These are phyloP conservation scores for Setomelanomma holmii DNA, from an alignment of 2,329 filamentous ascomycete genomes.

Conservation along the genomic window DNA sequence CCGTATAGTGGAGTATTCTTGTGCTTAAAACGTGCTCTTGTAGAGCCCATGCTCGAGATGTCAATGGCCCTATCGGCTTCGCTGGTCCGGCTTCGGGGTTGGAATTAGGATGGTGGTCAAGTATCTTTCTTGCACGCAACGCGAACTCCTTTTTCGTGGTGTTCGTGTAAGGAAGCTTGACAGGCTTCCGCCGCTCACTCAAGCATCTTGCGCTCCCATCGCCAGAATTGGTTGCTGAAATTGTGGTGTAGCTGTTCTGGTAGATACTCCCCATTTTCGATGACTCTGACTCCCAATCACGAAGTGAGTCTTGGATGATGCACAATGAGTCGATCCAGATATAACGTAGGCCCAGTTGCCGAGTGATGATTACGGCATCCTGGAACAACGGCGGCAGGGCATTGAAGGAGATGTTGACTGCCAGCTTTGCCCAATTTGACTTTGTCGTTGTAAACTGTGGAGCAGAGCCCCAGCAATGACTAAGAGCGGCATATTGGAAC, in stretches of 20 bases:
- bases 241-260: slow-evolving; percentile 41
- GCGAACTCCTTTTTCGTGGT: slow-evolving; percentile 31
- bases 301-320: slow-evolving; percentile 42
- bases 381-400: slow-evolving; percentile 32
- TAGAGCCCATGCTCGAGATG: slow-evolving; percentile 39
- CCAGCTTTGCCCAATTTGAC: slow-evolving; percentile 33
- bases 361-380: slow-evolving; percentile 41
- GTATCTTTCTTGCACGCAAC: slow-evolving; percentile 33
- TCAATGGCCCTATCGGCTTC: slow-evolving; percentile 33
- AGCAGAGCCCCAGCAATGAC: slow-evolving; percentile 42
- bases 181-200: slow-evolving; percentile 31
- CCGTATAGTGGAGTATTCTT: slow-evolving; percentile 42
- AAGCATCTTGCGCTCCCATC: slow-evolving; percentile 31
- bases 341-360: slow-evolving; percentile 41
- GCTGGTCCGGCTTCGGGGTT: slow-evolving; percentile 28
- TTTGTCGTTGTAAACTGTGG: slow-evolving; percentile 36
- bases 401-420: slow-evolving; percentile 35
- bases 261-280: slow-evolving; percentile 46
- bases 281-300: slow-evolving; percentile 45
- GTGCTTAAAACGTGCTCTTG: slow-evolving; percentile 45
- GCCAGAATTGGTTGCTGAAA: slow-evolving; percentile 35
- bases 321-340: slow-evolving; percentile 47
- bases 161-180: slow-evolving; percentile 36
- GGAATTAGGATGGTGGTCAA: slow-evolving; percentile 38
- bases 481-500: slow-evolving; percentile 39